Percentiles rank a stretch among this genome's conserved stretches.
These are phyloP conservation scores for Clonostachys sp. DNA, from an alignment of 2,329 filamentous ascomycete genomes.

Conservation along the genomic window DNA sequence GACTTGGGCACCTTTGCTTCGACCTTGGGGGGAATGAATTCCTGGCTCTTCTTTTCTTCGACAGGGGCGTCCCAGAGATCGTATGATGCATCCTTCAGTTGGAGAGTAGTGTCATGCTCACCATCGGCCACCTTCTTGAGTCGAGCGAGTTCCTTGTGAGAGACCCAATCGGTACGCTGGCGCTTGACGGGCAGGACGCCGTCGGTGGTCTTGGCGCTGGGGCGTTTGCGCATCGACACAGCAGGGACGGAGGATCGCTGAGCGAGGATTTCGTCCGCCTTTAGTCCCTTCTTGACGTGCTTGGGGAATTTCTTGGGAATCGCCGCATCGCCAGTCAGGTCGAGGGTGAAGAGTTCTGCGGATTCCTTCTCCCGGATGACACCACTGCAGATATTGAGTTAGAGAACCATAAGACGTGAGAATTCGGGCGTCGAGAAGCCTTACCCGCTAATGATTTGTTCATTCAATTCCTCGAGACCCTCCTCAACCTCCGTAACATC, in stretches of 20 bases:
- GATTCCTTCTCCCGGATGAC: constrained; percentile 79
- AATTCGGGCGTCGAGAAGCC: constrained; percentile 7
- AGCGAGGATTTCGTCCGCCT: constrained; percentile 87
- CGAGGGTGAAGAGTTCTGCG: constrained; percentile 79
- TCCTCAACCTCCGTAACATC: constrained; percentile 82
- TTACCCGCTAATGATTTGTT: constrained; percentile 88
- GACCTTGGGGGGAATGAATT: constrained; percentile 62
- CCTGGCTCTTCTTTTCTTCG: constrained; percentile 25
- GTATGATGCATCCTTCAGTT: constrained; percentile 59
- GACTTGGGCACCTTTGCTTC: constrained; percentile 70
- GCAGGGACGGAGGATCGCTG: constrained; percentile 78
- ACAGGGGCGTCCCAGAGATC: constrained; percentile 66
- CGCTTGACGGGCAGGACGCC: constrained; percentile 72
- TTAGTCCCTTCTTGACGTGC: constrained; percentile 72
- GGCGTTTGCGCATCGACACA: constrained; percentile 73
- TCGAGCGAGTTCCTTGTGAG: constrained; percentile 76
- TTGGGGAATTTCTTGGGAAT: constrained; percentile 61
- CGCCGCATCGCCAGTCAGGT: constrained; percentile 65
- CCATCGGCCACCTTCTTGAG: constrained; percentile 78
- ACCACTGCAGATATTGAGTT: constrained; percentile 51
- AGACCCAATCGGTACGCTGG: constrained; percentile 73
- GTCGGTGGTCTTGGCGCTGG: constrained; percentile 61
- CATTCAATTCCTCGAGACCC: constrained; percentile 78
- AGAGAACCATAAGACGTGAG: neutral
- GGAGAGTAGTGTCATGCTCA: constrained; percentile 48